Base-by-base conservation (phyloP, 1,284 basidiomycete species). In the Volvariella volvacea region DNA sequence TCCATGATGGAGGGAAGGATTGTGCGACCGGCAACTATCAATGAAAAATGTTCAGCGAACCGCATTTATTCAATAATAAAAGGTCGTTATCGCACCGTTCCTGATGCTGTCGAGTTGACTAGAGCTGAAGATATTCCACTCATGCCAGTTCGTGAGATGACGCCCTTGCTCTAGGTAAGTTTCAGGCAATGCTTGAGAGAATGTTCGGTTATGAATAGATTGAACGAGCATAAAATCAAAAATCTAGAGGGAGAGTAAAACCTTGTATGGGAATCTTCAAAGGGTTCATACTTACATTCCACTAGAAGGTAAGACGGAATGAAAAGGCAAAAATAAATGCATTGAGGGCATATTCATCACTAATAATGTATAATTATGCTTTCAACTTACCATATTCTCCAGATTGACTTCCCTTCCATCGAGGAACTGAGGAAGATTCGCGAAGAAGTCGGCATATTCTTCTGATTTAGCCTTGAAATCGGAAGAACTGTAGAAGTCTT, bases 151-250 rank as follows among this genome's bases (percentile, higher is more conserved):
- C 1, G 87, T 87, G 42, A 88, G 72, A 41, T 69, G 70, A 19
- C 79, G 71, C 7, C 76, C 80, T 57, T 81, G 82, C 44, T 68
- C 70, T 21, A 83, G 59, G 58, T 70, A 74, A 0, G 74, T 75
- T 2, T 70, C 55, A 15, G 81, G 80, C 8, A 83, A 68, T 1
- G 58, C 59, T 10, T 70, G 55, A 8, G 69, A 63, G 52, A 85
- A 88, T 0, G 70, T 70, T 43, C 65, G 65, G 56, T 88, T 81
- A 62, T 92, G 87, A 41, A 87, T 80, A 47, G 64, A 70, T 53
- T 87, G 69, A 33, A 88, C 78, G 56, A 83, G 83, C 66, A 92
- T 78, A 54, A 72, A 86, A 56, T 88, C 88, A 59, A 70, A 90
- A 40, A 91, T 67, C 78, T 86, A 22, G 40, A n/a, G 21, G 30